Base-by-base conservation (phyloP, 805 yeast species). In the Limtongozyma cylindracea region DNA sequence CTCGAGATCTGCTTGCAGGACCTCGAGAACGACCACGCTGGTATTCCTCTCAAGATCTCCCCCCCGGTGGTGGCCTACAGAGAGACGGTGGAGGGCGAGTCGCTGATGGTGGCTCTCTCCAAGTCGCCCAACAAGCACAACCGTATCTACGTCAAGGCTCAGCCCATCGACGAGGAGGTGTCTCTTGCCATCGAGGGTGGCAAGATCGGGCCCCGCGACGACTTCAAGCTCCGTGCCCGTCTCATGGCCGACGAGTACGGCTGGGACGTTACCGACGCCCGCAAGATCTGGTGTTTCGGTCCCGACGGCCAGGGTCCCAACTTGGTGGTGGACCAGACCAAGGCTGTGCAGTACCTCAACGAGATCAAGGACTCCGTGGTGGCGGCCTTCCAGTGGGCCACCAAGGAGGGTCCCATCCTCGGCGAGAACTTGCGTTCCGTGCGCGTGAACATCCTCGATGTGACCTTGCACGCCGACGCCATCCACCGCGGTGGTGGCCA, bases 401-500 rank as follows among this genome's bases (percentile, higher is more conserved):
- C 95, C 49, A 82, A 76, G 67, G 95, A 88, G 61, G 98, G 98
- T 68, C 98, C 98, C 53, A 61, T 84, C 53, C 64, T 88, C 49
- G 93, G 91, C 65, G 96, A 88, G 69, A 62, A 59, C 56, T 59
- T 80, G 63, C 80, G 98, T 69, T 76, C 92, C 45, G 66, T 80
- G 47, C 80, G 96, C 65, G 61, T 78, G 57, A 84, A 84, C 92
- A 74, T 84, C 49, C 67, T 84, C 63, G 98, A 84, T 71, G 98
- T 84, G 49, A 82, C 94, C 41, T 67, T 84, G 58, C 98, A 84
- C 61, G 93, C 96, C 52, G 98, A 84, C 76, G 94, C 98, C 59
- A 84, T 84, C 61, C 98, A 84, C 76, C 82, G 98, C 76, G 96
- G 96, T 70, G 94, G 91, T 64, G 98, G 96, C 62, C 98, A 84